These are phyloP conservation scores for Rhizophora apiculata DNA, from an alignment of 345 rosid genomes.

Conservation along the genomic window DNA sequence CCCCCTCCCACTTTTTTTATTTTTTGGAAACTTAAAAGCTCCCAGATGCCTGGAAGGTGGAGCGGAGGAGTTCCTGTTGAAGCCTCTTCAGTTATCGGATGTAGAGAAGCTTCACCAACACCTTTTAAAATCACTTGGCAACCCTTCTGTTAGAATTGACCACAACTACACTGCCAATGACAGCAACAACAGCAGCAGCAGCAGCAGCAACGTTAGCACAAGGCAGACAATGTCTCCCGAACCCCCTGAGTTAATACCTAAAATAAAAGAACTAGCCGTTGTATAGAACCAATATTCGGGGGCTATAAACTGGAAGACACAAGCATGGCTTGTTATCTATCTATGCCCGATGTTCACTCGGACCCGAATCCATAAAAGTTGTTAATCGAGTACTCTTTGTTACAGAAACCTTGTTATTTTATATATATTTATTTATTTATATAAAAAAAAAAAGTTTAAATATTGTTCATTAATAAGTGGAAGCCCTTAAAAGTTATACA, in stretches of 20 bases:
- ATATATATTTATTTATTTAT: too few species aligned
- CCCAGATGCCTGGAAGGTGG: conserved; percentile 56
- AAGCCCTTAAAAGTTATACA: too few species aligned
- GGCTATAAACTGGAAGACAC: too few species aligned
- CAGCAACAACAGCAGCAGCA: not conserved
- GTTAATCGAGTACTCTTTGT: too few species aligned
- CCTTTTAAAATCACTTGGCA: conserved; percentile 35
- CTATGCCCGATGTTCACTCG: too few species aligned
- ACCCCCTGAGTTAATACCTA: conserved; percentile 31
- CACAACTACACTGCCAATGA: not conserved
- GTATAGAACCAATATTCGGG: conserved; percentile 1
- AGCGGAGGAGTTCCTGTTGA: conserved; percentile 55
- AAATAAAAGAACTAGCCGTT: conserved; percentile 36
- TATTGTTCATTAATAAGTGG: too few species aligned
- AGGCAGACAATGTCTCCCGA: conserved; percentile 40
- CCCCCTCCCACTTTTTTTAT: not conserved
- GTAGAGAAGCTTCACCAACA: conserved; percentile 42
- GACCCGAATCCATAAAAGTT: too few species aligned
- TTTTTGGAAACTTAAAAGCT: not conserved
- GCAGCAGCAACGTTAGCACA: conserved; percentile 24
- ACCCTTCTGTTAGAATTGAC: conserved; percentile 6
- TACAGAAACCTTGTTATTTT: too few species aligned
- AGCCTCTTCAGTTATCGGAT: conserved; percentile 50
- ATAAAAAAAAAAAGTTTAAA: too few species aligned
- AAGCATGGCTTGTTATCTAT: too few species aligned